Evolutionary conservation across 2,329 filamentous ascomycete species (phyloP), one percentile per base, ranked within the genome.

Genomic region (Nannizziopsis barbatae): DNA sequence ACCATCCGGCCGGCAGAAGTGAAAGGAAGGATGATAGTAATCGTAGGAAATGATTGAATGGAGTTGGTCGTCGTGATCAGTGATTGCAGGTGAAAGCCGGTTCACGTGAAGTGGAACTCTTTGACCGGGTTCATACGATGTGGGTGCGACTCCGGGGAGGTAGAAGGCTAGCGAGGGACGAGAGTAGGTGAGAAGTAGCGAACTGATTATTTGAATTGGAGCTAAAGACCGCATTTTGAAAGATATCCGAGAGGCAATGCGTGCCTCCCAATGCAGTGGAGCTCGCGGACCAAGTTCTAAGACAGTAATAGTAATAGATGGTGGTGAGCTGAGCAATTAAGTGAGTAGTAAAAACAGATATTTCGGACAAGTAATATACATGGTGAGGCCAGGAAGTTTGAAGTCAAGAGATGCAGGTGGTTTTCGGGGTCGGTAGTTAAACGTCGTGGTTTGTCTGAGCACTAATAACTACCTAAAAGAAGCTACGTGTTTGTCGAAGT

Each of bases 31-130:
- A 59, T 92, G 81, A 65, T 98, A 98, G 73, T 98, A 96, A 69
- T 96, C 90, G 74, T 86, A 98, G 3, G 90, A 86, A 60, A 96
- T 82, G 47, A 95, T 83, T n/a, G 89, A 93, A 64, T 88, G 86
- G 36, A 96, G 75, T 58, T 87, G 83, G 20, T 83, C 78, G 67
- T 95, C 87, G 55, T 79, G 75, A 52, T 79, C 75, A 37, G 84
- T 84, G 40, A 87, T 81, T 40, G 89, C 80, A 3, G 92, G 90
- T 37, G 86, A 92, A 59, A 98, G 83, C 63, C 83, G 83, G 71
- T 98, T 98, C 66, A 98, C 92, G 61, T 86, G 83, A 42, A 98
- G 77, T 18, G 89, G 86, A 18, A 98, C 92, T 20, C 71, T 71
- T 58, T 92, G 85, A 62, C 81, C 84, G 45, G 73, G 71, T 60